Conservation (phyloP, 257 asterid species). For the Leptodermis oblonga region DNA sequence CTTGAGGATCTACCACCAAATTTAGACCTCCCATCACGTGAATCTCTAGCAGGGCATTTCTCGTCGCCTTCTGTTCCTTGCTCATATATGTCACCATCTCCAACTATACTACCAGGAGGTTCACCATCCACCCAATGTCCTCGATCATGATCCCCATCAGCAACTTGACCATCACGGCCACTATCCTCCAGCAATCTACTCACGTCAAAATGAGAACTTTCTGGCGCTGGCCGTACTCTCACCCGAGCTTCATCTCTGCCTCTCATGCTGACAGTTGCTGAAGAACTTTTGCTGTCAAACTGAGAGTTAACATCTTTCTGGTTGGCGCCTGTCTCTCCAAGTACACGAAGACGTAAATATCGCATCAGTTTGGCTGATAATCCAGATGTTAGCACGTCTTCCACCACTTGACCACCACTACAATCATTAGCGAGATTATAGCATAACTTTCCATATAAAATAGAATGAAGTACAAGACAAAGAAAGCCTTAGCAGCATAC, state of each 20-base stretch:
- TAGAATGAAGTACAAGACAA: background rate
- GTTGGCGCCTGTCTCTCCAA: slow-evolving; percentile 60
- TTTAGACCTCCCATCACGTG: slow-evolving; percentile 54
- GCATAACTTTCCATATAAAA: background rate
- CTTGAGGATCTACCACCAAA: slow-evolving; percentile 48
- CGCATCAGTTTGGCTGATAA: slow-evolving; percentile 89
- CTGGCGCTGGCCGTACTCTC: slow-evolving; percentile 52
- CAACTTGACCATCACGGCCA: slow-evolving; percentile 31
- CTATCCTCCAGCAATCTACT: slow-evolving; percentile 41
- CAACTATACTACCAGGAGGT: slow-evolving; percentile 41
- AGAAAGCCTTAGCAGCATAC: slow-evolving; percentile 35
- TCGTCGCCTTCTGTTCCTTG: slow-evolving; percentile 64
- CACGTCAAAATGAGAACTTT: slow-evolving; percentile 50
- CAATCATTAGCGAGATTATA: slow-evolving; percentile 22
- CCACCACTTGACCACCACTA: slow-evolving; percentile 89
- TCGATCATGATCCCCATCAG: slow-evolving; percentile 49
- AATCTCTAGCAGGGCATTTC: slow-evolving; percentile 45
- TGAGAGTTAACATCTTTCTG: slow-evolving; percentile 59
- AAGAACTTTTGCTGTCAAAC: slow-evolving; percentile 46
- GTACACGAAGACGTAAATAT: slow-evolving; percentile 65
- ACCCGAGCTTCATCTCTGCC: slow-evolving; percentile 69
- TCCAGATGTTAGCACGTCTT: slow-evolving; percentile 91
- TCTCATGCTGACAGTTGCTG: slow-evolving; percentile 36
- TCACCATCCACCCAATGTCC: slow-evolving; percentile 65
- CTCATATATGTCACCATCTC: slow-evolving; percentile 42